Base-by-base conservation (phyloP, 148 eudicot species). In the Rhododendron kiyosumense region DNA sequence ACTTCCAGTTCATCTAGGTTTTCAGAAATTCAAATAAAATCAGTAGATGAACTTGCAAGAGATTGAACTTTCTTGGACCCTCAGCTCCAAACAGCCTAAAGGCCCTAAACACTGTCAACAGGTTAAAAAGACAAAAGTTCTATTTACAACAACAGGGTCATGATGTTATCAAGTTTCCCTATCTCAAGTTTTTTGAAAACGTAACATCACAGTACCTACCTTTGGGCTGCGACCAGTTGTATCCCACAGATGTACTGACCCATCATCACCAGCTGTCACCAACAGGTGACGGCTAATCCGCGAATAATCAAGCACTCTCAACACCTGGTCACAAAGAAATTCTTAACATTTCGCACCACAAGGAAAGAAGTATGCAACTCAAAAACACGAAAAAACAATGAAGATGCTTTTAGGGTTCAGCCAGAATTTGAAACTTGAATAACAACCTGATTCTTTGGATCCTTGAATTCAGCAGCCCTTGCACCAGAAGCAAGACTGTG, bases 231-330 rank as follows among this genome's bases (percentile, higher is more conserved):
- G 93, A 82, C 94, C 94, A 78, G 96, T 95, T 86, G 98, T 93
- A 91, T 97, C 99, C 99, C 99, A 97, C 89, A 97, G 65, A 91
- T 95, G 95, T 86, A 97, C 87, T n/a, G 99, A 95, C 54, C 99
- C 99, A 92, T 96, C 99, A 92, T 96, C 99, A 78, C 99, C 99
- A 83, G 99, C 98, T 61, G 99, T 95, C 46, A 92, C 98, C 92
- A 97, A 90, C 84, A 94, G 93, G 91, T 95, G 98, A 88, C 99
- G 91, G 90, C 99, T 97, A 84, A 85, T 89, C 92, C 94, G 92
- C 85, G 99, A 97, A 92, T 95, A 97, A 92, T 97, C 98, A 92
- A 97, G 95, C 86, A 92, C 98, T 84, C 98, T 94, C 89, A 95
- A 90, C 87, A 95, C 93, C 99, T 96, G 94, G 87, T 88, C 89